phyloP scores from a whole-genome alignment of 306 rosid genomes.

The Castanea mollissima region DNA sequence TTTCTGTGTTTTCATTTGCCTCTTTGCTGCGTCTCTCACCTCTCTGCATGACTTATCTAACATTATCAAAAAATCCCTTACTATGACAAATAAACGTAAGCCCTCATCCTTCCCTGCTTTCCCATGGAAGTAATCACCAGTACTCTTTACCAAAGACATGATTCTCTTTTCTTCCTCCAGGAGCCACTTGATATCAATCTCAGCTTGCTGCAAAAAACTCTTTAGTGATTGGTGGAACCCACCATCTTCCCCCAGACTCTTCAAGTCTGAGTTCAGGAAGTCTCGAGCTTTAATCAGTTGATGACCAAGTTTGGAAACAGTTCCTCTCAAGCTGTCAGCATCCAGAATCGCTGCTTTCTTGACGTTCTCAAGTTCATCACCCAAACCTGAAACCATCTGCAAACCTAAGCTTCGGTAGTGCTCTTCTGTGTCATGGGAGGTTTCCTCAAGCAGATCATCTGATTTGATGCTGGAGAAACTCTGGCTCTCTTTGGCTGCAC shows the following conservation, averaged over 20 bases:
- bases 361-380: constrained; percentile 73
- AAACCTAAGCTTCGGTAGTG: constrained; percentile 66
- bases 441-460: constrained; percentile 53
- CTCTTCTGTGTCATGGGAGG: constrained; percentile 51
- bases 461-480: constrained; percentile 70
- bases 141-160: constrained; percentile 74
- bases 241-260: constrained; percentile 31
- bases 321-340: constrained; percentile 73
- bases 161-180: constrained; percentile 79
- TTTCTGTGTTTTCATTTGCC: constrained; percentile 33
- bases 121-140: constrained; percentile 96
- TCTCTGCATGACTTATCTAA: constrained; percentile 83
- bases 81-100: constrained; percentile 64
- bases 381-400: constrained; percentile 63
- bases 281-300: constrained; percentile 56
- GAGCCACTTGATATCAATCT: constrained; percentile 47
- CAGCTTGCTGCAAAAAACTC: constrained; percentile 71
- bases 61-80: constrained; percentile 83
- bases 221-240: constrained; percentile 49
- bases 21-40: constrained; percentile 45
- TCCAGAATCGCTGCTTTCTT: constrained; percentile 81
- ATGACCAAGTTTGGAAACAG: constrained; percentile 68
- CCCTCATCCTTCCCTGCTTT: constrained; percentile 88
- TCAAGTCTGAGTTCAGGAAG: constrained; percentile 51
- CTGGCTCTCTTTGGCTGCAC: constrained; percentile 41